phyloP scores from a whole-genome alignment of 2,329 filamentous ascomycete species.

The Biscogniauxia sp. region DNA sequence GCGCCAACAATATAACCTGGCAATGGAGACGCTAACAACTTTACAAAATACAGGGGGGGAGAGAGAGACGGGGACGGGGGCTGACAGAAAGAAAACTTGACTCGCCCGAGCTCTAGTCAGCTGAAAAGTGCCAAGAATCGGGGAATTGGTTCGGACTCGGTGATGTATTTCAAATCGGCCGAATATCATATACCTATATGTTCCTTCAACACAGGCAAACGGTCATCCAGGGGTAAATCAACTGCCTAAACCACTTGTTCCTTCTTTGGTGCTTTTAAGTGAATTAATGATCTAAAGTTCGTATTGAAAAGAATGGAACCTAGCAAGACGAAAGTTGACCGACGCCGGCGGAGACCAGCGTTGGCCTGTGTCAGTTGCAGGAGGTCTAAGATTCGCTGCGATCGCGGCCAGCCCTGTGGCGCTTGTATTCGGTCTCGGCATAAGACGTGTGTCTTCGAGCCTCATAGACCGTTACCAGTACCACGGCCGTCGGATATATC shows the following conservation, averaged over 20 bases:
- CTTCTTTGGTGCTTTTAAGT: no score
- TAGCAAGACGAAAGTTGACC: slow-evolving; percentile 11
- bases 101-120: neutral
- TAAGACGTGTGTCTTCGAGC: slow-evolving; percentile 48
- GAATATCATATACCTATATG: neutral
- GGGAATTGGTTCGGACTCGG: neutral
- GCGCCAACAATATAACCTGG: neutral
- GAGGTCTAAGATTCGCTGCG: slow-evolving; percentile 60
- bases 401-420: slow-evolving; percentile 56
- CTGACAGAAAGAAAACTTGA: neutral
- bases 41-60: neutral
- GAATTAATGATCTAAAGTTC: no score
- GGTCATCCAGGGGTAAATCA: neutral
- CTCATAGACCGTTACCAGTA: neutral
- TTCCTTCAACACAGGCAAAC: neutral
- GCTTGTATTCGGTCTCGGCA: slow-evolving; percentile 58
- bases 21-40: neutral
- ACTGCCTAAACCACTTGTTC: no score
- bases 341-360: slow-evolving; percentile 27
- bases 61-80: neutral
- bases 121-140: neutral
- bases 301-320: no score
- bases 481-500: slow-evolving; percentile 25
- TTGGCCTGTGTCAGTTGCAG: slow-evolving; percentile 47
- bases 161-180: neutral